Percentiles rank a stretch among this genome's conserved stretches.
These are phyloP conservation scores for Komagataella phaffii DNA, from an alignment of 805 yeast species.

Conservation along the genomic window DNA sequence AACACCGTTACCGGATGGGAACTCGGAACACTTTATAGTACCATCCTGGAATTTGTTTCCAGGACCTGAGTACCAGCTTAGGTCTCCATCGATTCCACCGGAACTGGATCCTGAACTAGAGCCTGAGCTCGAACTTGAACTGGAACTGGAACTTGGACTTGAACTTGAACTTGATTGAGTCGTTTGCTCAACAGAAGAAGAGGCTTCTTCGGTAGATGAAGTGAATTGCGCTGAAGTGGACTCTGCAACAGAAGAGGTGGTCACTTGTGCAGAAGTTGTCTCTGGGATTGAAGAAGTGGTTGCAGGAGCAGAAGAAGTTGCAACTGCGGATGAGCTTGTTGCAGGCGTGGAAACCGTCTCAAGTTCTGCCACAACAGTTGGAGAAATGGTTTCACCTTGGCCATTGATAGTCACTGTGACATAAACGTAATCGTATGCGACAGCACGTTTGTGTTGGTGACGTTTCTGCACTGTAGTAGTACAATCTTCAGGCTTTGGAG, in stretches of 20 bases:
- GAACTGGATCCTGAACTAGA: constrained; percentile 18
- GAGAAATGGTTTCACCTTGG: constrained; percentile 29
- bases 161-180: constrained; percentile 19
- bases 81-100: constrained; percentile 38
- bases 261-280: constrained; percentile 8
- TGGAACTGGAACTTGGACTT: constrained; percentile 14
- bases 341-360: constrained; percentile 11
- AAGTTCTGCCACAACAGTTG: constrained; percentile 12
- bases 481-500: constrained; percentile 16
- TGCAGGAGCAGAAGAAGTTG: constrained; percentile 13
- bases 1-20: constrained; percentile 82
- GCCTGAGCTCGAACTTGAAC: constrained; percentile 12
- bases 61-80: constrained; percentile 44
- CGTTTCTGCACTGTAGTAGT: constrained; percentile 40
- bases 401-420: constrained; percentile 41
- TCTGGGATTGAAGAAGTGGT: constrained; percentile 8
- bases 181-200: constrained; percentile 11
- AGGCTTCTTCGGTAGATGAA: constrained; percentile 7
- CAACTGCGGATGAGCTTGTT: constrained; percentile 13
- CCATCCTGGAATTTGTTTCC: constrained; percentile 60
- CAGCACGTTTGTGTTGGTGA: constrained; percentile 48
- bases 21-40: constrained; percentile 43
- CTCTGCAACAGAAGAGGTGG: constrained; percentile 3
- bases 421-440: constrained; percentile 31
- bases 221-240: constrained; percentile 6